Base-by-base conservation (phyloP, 225 moss, liverwort and hornwort species). In the Bryoerythrophyllum caledonicum region DNA sequence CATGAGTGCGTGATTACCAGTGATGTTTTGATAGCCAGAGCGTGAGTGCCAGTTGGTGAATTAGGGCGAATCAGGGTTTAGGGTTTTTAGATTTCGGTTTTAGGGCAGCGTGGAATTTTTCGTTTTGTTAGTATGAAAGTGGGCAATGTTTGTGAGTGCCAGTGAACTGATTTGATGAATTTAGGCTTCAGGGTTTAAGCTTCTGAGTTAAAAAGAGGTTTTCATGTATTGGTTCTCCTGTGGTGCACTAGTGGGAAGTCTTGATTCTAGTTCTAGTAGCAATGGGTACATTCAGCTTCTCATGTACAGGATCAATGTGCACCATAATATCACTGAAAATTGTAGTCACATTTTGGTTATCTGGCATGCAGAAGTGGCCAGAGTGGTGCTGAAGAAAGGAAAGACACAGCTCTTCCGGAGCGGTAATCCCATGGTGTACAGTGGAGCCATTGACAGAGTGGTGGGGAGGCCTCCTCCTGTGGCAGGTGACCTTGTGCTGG, bases 371-470 rank as follows among this genome's bases (percentile, higher is more conserved):
- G 92, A 81, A 43, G 78, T 92, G 35, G 83, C 94, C 5, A 86
- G 80, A 80, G 92, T 96, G 64, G 94, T 96, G n/a, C 79, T 96
- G 76, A 96, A 96, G 87, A 96, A 92, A 83, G 92, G 96, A 0
- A 96, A 94, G 78, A 71, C 89, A 0, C 92, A 92, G 40, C 60
- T 94, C 16, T 96, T 92, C 76, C 91, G 94, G 44, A 88, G 87
- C 8, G 96, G 96, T 49, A 92, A 94, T 80, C 96, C 94, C 58
- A 94, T 94, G 96, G 94, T 96, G 58, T 96, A 96, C 66, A 90
- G 94, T 34, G 96, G 94, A 43, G 96, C 96, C 17, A 83, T 96
- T 59, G 94, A 94, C 65, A 88, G 92, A 74, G 87, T 96, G 28
- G 81, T 96, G 5, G 96, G 96, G 30, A 87, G 90, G 77, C 96